Evolutionary conservation across 2,329 filamentous ascomycete species (phyloP).

Genomic region (Hymenoscyphus fraxineus): DNA sequence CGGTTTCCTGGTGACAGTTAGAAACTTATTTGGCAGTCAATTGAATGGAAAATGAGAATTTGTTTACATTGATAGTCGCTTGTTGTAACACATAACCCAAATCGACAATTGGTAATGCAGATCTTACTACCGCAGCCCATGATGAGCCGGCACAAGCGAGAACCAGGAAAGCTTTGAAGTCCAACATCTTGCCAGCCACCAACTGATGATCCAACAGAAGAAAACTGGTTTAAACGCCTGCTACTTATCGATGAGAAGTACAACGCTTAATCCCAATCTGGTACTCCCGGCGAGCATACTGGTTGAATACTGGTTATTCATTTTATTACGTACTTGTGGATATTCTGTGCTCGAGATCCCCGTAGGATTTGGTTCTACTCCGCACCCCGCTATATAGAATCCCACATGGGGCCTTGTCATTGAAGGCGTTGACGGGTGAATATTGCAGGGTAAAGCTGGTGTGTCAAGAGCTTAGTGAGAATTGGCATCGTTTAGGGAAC

Average conservation of each 20-base stretch:
- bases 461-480: background rate
- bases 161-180: background rate
- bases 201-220: background rate
- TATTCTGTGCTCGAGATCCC: background rate
- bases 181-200: background rate
- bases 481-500: background rate
- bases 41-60: background rate
- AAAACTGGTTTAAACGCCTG: background rate
- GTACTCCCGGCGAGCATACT: background rate
- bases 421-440: background rate
- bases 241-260: background rate
- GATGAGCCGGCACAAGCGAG: background rate
- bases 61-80: slow-evolving; percentile 32
- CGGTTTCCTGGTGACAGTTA: slow-evolving; percentile 28
- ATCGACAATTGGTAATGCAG: slow-evolving; percentile 29
- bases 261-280: background rate
- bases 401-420: background rate
- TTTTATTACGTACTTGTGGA: background rate
- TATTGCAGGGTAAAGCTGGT: background rate
- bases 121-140: background rate
- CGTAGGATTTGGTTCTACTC: background rate
- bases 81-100: slow-evolving; percentile 33
- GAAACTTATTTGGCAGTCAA: background rate
- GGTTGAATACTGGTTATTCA: background rate
- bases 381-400: background rate